Base-by-base conservation (phyloP, 495 filamentous ascomycete genomes). In the Terfezia boudieri region DNA sequence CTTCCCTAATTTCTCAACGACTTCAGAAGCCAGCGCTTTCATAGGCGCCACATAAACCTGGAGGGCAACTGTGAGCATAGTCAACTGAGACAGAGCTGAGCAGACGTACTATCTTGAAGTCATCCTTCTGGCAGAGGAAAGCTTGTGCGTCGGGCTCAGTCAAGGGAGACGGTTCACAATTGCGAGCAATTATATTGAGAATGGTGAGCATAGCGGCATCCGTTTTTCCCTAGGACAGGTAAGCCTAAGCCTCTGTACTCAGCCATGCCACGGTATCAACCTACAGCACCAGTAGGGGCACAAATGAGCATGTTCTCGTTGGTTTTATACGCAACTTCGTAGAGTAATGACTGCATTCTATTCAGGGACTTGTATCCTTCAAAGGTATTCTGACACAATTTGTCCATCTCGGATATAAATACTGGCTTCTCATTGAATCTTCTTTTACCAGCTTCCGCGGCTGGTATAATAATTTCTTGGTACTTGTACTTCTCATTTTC, bases 271-370 rank as follows among this genome's bases (percentile, higher is more conserved):
- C 26, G 26, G 4, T 32, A 32, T 50, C 36, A 35, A 67, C 70
- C 60, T 60, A 72, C 82, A 50, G 90, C 90, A 78, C 90, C 90
- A 57, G 90, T 99, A 1, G 90, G 90, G 11, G 90, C 90, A 68
- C 90, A 99, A 53, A 99, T 90, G 36, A 99, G 74, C 88, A 99
- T 94, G 64, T 99, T 99, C 67, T 96, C 90, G 63, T 76, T 94
- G 7, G 84, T 93, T 63, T 82, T 82, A 68, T 99, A 99, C 2
- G 89, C 90, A 4, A 99, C 86, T 4, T 88, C 86, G 65, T 93
- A 94, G 5, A 95, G 82, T 51, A 99, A 67, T 60, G 87, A 95
- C 69, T 99, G 90, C 90, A 99, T 99, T 22, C 90, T 80, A 62
- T 99, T 99, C 51, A 99, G 71, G 1, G 81, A 67, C 67, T 87